These are phyloP conservation scores for Pseudoturritis turrita DNA, from an alignment of 345 rosid species.

Conservation along the genomic window DNA sequence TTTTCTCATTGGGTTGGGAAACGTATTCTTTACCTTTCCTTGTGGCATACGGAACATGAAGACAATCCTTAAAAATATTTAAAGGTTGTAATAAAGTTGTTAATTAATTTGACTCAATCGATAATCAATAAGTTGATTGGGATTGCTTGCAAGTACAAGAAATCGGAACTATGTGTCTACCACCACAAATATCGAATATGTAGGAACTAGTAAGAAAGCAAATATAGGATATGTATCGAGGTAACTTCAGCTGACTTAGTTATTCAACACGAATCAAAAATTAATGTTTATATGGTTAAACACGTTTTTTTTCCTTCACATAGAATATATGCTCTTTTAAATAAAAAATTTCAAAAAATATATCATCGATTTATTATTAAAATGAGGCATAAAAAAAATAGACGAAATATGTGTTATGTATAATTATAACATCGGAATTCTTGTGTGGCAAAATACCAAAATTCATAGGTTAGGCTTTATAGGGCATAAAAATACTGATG, in stretches of 20 bases:
- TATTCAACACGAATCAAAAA: background rate
- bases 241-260: background rate
- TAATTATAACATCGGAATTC: background rate
- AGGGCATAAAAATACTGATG: background rate
- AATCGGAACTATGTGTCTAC: conserved; percentile 10
- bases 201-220: background rate
- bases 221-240: background rate
- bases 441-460: background rate
- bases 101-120: conserved; percentile 12
- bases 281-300: background rate
- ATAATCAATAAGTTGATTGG: conserved; percentile 23
- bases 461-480: conserved; percentile 1
- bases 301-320: background rate
- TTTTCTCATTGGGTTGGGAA: conserved; percentile 5
- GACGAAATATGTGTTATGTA: background rate
- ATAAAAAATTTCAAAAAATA: no score
- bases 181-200: conserved; percentile 17
- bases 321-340: no score
- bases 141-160: conserved; percentile 28
- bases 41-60: conserved; percentile 28
- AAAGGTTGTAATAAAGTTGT: conserved; percentile 12
- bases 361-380: no score
- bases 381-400: no score
- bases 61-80: conserved; percentile 11
- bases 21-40: conserved; percentile 21